Conservation (phyloP, 2,329 filamentous ascomycete species). For the Teratosphaeria zuluensis region DNA sequence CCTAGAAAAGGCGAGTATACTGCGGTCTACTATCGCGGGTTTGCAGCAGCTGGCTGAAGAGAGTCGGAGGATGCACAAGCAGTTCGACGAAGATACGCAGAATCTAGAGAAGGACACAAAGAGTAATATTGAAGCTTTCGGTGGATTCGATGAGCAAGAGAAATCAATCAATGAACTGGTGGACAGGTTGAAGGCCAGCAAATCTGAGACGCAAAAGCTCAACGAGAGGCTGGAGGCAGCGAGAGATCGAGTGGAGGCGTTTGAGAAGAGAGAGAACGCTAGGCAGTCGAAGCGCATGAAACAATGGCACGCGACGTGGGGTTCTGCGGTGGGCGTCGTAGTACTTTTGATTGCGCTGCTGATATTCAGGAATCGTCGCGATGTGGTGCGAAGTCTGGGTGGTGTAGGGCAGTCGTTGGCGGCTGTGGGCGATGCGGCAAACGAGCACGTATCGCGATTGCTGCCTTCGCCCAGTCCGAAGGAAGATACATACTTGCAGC, state of each 20-base stretch:
- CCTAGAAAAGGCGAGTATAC: conserved; percentile 54
- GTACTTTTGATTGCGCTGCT: conserved; percentile 17
- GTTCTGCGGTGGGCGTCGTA: conserved; percentile 11
- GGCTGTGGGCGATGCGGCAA: conserved; percentile 10
- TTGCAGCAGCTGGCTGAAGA: conserved; percentile 58
- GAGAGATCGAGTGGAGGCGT: conserved; percentile 53
- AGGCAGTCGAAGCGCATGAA: conserved; percentile 52
- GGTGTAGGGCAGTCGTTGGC: conserved; percentile 10
- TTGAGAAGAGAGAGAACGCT: conserved; percentile 57
- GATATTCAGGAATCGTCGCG: conserved; percentile 15
- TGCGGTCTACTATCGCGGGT: conserved; percentile 55
- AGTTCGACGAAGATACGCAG: conserved; percentile 50
- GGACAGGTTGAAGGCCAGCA: conserved; percentile 50
- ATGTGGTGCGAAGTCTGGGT: conserved; percentile 10
- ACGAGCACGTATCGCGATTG: conserved; percentile 5
- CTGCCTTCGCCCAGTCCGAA: conserved; percentile 11
- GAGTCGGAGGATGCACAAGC: conserved; percentile 35
- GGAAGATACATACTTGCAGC: conserved; percentile 19
- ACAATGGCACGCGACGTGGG: conserved; percentile 21
- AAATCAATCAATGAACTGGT: conserved; percentile 53
- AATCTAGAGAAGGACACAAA: conserved; percentile 52
- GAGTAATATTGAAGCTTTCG: conserved; percentile 50
- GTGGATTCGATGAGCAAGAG: conserved; percentile 57
- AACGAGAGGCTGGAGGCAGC: conserved; percentile 56
- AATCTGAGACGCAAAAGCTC: conserved; percentile 50